phyloP scores from a whole-genome alignment of 116 monocot species.

The Posidonia oceanica region DNA sequence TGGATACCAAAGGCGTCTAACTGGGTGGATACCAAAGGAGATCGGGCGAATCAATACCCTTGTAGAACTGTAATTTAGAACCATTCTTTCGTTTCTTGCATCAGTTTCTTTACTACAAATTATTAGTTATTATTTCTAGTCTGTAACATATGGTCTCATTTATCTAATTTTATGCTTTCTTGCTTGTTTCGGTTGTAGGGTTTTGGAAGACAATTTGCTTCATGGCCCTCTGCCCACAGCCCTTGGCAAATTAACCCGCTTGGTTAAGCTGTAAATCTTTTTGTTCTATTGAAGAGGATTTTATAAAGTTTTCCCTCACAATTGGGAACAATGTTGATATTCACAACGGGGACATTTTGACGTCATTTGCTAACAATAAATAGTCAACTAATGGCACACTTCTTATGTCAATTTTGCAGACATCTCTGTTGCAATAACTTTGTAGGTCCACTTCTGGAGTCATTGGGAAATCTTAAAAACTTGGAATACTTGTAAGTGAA shows the following conservation, averaged over 20 bases:
- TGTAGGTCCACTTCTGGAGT: no score
- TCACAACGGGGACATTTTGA: no score
- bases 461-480: no score
- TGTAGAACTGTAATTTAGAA: constrained; percentile 1
- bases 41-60: constrained; percentile 15
- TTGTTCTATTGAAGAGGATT: neutral
- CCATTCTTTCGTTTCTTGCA: neutral
- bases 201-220: constrained; percentile 11
- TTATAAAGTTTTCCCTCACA: no score
- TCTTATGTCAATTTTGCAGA: no score
- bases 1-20: constrained; percentile 6
- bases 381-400: no score
- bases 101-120: neutral
- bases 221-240: constrained; percentile 7
- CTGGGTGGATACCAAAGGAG: constrained; percentile 10
- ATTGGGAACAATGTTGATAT: no score
- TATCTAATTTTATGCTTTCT: neutral
- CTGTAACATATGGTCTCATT: no score
- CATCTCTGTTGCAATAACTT: no score
- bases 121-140: neutral
- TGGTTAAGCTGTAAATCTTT: constrained; percentile 10
- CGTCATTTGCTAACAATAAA: no score
- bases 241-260: constrained; percentile 3
- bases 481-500: no score
- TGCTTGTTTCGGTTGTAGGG: neutral